Evolutionary conservation across 441 rosid species (phyloP), one percentile per base, ranked within the genome.

Genomic region (Gossypium schwendimanii): DNA sequence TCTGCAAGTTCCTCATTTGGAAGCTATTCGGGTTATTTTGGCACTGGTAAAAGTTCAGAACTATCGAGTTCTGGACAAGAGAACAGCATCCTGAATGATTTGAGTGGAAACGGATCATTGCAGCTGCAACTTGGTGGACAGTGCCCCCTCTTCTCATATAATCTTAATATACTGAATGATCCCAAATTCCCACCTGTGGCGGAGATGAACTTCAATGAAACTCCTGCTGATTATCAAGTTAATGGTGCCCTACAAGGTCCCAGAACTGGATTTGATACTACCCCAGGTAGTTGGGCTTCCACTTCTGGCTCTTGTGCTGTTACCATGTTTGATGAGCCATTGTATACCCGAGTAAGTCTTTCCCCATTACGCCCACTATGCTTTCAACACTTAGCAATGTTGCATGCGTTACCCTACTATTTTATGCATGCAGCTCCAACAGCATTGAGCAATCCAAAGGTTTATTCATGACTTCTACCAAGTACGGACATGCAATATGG

Each of bases 1-100:
- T 83, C 93, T 3, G 93, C 82, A 73, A 91, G 89, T 75, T 86
- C 95, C 24, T 89, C 97, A 39, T 89, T 87, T 17, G 95, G 91
- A 63, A 88, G 89, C 77, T 91, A 87, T 80, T 87, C 97, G 20
- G 85, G 91, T 68, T 89, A 88, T 81, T 89, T 86, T 69, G 83
- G 93, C 67, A 69, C 86, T 1, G 84, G 84, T 24, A 91, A 85
- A 75, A 79, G 77, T 75, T 83, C 93, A 3, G 93, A 91, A 21
- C 79, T 87, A 5, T 84, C 95, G 3, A 83, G 83, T 75, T 87
- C 88, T 7, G 87, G 86, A 72, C 97, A 83, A 73, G 95, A 91
- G 80, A 85, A 80, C 73, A 80, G 86, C 68, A 69, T 86, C 73
- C 85, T 88, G 66, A 86, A 81, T 20, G 90, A 89, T 69, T 77